Base-by-base conservation (phyloP, 352 stramenopile species). In the Thraustotheca clavata region DNA sequence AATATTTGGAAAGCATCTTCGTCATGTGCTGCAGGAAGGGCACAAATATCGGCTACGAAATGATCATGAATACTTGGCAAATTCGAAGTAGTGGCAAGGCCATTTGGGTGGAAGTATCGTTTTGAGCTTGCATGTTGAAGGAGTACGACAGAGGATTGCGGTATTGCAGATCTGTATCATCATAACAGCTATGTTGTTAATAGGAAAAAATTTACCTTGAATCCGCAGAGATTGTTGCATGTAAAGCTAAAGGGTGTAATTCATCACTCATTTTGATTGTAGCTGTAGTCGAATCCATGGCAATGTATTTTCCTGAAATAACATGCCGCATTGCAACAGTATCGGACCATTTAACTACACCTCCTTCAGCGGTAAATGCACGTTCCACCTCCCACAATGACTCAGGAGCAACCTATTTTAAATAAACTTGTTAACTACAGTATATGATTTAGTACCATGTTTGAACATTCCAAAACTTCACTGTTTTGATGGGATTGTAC, bases 1-100 rank as follows among this genome's bases (percentile, higher is more conserved):
- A 87, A 49, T 36, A 88, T 71, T 43, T 82, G 81, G 66, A 89
- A 89, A 11, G 80, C 80, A 48, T 88, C 79, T 65, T 90, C 77
- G 67, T 90, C 80, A 49, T 78, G 74, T 9, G 73, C 69, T 14
- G 77, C 79, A 34, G 71, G 71, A 1, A 86, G 67, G 3, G 75
- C 52, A 9, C 74, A 71, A 47, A 89, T 88, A 50, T 88, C 78
- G 27, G 73, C 72, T 75, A 86, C 84, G 24, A 55, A 83, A 29
- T 77, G 70, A 38, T 87, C 76, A 0, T 5, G 22, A 24, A 47
- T 31, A 31, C 34, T 31, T 14, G 43, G 24, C 14, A 52, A 18
- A 31, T 14, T 14, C 2, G 16, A 9, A 18, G n/a, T 18, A 9
- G 43, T 52, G 16, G 43, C 43, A 2, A 75, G 80, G 62, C 88